phyloP scores from a whole-genome alignment of 2,329 filamentous ascomycete genomes.

The Calonectria multiphialidica region DNA sequence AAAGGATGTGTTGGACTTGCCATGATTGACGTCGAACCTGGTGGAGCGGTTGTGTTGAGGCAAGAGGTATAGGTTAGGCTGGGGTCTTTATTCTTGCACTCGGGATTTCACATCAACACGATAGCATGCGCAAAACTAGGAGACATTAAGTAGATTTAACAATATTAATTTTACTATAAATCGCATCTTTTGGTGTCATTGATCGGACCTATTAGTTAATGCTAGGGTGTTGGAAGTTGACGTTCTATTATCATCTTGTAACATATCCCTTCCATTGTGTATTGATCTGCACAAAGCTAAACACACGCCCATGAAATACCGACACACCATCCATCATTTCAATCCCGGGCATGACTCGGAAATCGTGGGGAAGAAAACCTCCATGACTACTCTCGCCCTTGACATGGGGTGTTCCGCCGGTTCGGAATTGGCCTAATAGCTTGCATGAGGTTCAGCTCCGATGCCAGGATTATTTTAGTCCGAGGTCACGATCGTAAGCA shows the following conservation, averaged over 20 bases:
- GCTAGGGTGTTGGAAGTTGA: too few species aligned
- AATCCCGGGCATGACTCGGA: neutral
- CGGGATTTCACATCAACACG: too few species aligned
- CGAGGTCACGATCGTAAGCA: neutral
- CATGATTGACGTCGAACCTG: neutral
- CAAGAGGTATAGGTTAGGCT: neutral
- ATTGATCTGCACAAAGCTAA: too few species aligned
- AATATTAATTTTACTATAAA: too few species aligned
- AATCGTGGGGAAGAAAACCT: neutral
- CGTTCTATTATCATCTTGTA: too few species aligned
- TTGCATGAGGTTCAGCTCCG: neutral
- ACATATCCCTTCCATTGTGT: too few species aligned
- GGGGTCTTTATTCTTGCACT: neutral
- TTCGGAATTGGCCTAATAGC: neutral
- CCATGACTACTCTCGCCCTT: neutral
- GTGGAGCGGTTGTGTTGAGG: neutral
- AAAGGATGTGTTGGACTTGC: conserved; percentile 22
- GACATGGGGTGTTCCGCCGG: neutral
- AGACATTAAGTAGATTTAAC: neutral
- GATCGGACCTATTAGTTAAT: too few species aligned
- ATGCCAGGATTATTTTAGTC: neutral
- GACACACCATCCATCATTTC: neutral
- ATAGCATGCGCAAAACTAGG: neutral
- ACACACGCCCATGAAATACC: too few species aligned
- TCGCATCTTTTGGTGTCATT: too few species aligned